phyloP scores from a whole-genome alignment of 2,329 filamentous ascomycete species.

The Clonostachys rosea region DNA sequence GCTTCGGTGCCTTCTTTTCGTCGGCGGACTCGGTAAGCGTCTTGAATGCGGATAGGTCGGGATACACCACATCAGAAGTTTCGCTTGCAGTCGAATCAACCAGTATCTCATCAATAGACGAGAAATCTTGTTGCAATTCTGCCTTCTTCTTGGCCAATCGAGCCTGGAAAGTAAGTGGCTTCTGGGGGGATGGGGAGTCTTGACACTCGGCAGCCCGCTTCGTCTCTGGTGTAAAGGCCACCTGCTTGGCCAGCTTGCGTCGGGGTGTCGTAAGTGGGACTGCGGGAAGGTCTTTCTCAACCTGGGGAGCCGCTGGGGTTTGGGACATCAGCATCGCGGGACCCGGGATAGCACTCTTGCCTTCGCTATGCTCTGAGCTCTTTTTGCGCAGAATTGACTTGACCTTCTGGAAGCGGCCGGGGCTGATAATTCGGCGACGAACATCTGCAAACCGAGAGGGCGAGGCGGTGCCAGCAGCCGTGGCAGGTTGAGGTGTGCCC shows the following conservation, averaged over 20 bases:
- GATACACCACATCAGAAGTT: slow-evolving; percentile 34
- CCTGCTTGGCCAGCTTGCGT: slow-evolving; percentile 64
- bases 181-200: slow-evolving; percentile 52
- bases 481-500: slow-evolving; percentile 22
- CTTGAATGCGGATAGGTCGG: slow-evolving; percentile 42
- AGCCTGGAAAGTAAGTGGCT: slow-evolving; percentile 39
- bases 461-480: slow-evolving; percentile 44
- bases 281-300: slow-evolving; percentile 46
- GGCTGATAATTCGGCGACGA: slow-evolving; percentile 35
- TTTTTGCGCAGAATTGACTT: slow-evolving; percentile 50
- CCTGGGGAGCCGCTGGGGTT: slow-evolving; percentile 32
- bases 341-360: slow-evolving; percentile 42
- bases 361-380: slow-evolving; percentile 20
- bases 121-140: neutral
- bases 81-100: slow-evolving; percentile 8
- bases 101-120: slow-evolving; percentile 12
- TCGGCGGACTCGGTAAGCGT: slow-evolving; percentile 16
- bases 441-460: slow-evolving; percentile 22
- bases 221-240: slow-evolving; percentile 74
- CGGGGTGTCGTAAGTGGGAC: slow-evolving; percentile 61
- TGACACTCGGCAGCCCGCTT: slow-evolving; percentile 40
- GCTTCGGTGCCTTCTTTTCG: slow-evolving; percentile 11
- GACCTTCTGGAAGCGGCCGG: slow-evolving; percentile 47
- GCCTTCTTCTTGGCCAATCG: slow-evolving; percentile 20
- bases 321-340: slow-evolving; percentile 31